Base-by-base conservation (phyloP, 2,329 filamentous ascomycete genomes). In the Trichoderma endophyticum region DNA sequence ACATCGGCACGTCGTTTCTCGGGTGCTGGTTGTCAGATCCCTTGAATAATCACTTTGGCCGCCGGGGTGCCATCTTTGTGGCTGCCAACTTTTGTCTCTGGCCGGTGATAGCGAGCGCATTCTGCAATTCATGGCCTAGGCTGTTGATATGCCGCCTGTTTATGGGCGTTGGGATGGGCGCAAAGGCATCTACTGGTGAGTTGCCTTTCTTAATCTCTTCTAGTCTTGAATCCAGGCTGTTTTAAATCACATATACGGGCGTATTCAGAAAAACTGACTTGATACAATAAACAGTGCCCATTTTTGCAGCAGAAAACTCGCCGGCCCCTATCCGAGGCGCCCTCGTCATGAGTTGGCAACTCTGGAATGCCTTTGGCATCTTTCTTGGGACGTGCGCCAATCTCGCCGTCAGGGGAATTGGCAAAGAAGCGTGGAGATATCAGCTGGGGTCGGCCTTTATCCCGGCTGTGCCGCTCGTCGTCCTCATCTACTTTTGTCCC, bases 311-410 rank as follows among this genome's bases (percentile, higher is more conserved):
- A 2, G 92, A 95, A 80, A 92, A 89, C 71, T 88, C 90, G 0
- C 92, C 92, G 0, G 89, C 91, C 1, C 80, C 85, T 1, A 90
- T 94, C 70, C 88, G 92, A 78, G 92, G 92, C 74, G 92, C 91
- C 8, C 84, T 96, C 21, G 92, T 95, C 74, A 95, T 95, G 92
- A 90, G 90, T 74, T 95, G 93, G 92, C 83, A 95, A 81, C 83
- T 92, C 80, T 92, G 89, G 88, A 90, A 86, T 3, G 86, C 86
- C 2, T 88, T 90, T 76, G 88, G 88, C 60, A 90, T 90, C 74
- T 86, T 89, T 75, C 80, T 89, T 18, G 90, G 90, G 34, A 91
- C 87, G 66, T 87, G 85, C 65, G 86, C 86, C 73, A 90, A 91
- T 84, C 79, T 89, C 84, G 80, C 88, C 78, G 78, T 80, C 26